phyloP scores from a whole-genome alignment of 352 stramenopile species.

The Thraustochytrium sp. region DNA sequence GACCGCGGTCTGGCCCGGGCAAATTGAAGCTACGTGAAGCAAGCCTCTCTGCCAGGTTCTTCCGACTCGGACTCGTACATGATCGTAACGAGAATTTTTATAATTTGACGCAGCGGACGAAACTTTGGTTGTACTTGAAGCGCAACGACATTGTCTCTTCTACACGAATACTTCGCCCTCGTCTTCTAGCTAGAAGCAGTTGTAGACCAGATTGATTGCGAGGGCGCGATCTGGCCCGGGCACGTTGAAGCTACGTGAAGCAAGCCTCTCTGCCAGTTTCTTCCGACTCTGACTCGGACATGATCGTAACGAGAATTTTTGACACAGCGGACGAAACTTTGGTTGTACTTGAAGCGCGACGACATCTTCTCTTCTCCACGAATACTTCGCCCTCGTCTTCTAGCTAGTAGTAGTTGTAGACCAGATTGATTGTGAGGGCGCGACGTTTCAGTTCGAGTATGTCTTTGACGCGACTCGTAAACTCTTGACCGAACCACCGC shows the following conservation, averaged over 20 bases:
- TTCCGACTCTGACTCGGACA: not conserved
- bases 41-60: not conserved
- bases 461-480: not conserved
- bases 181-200: not conserved
- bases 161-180: not conserved
- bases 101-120: not conserved
- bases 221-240: too few species aligned
- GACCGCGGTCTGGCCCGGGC: too few species aligned
- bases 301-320: not conserved
- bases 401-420: not conserved
- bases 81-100: not conserved
- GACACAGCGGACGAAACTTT: not conserved
- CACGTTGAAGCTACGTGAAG: too few species aligned
- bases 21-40: too few species aligned
- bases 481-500: not conserved
- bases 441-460: not conserved
- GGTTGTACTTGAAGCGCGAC: not conserved
- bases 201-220: too few species aligned
- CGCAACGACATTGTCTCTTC: not conserved
- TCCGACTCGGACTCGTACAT: not conserved
- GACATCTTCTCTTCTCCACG: not conserved
- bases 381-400: not conserved
- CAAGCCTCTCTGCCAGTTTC: not conserved
- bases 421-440: not conserved
- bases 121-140: not conserved